These are phyloP conservation scores for Aspergillus phoenicis DNA, from an alignment of 2,329 filamentous ascomycete genomes.

Conservation along the genomic window DNA sequence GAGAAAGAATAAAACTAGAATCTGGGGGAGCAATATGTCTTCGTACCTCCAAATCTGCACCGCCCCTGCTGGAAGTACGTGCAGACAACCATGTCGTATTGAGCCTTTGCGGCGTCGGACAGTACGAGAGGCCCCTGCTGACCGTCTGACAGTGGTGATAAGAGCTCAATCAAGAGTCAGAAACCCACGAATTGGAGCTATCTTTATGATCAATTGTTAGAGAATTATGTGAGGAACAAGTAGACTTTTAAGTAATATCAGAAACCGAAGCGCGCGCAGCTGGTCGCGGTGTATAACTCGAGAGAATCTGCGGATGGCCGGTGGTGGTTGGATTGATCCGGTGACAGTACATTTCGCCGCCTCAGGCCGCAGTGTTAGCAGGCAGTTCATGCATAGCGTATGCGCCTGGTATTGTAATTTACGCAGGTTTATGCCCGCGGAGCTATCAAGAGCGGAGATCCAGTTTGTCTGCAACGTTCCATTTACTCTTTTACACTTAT, in stretches of 20 bases:
- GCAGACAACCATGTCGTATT: constrained; percentile 55
- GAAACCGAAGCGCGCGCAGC: background rate
- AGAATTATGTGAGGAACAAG: background rate
- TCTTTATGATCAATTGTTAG: no score
- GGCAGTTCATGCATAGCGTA: background rate
- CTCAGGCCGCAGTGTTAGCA: background rate
- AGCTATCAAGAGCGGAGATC: background rate
- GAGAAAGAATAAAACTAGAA: constrained; percentile 3
- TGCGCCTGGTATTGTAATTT: background rate
- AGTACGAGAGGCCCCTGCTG: background rate
- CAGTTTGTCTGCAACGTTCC: background rate
- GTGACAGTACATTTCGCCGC: constrained; percentile 23
- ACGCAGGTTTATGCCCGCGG: background rate
- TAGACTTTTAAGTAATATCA: background rate
- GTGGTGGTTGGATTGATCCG: constrained; percentile 8
- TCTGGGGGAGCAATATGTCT: background rate
- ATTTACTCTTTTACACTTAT: no score
- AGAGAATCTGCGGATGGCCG: background rate
- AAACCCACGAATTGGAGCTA: background rate
- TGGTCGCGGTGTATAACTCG: no score
- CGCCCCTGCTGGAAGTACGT: constrained; percentile 65
- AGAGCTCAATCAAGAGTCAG: background rate
- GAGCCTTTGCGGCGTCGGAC: background rate
- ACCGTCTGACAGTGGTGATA: background rate
- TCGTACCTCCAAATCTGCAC: constrained; percentile 66